A percentile compares a stretch with the other conserved stretches of the same genome.
These are phyloP conservation scores for Thalassiosira livingstoniorum DNA, from an alignment of 352 stramenopile genomes.

Conservation along the genomic window DNA sequence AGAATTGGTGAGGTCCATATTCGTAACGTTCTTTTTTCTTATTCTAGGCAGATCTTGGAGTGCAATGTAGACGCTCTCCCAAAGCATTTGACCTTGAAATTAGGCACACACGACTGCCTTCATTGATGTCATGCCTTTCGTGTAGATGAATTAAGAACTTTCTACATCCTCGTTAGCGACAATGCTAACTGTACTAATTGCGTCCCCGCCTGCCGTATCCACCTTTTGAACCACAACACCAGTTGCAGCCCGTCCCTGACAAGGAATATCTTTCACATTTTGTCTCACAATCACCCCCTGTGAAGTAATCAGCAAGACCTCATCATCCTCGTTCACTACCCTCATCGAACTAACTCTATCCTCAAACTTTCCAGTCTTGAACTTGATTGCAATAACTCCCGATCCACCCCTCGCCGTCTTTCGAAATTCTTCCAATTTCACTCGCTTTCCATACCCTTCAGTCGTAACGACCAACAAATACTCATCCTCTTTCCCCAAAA, in stretches of 20 bases:
- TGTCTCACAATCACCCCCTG: constrained; percentile 89
- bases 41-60: too few species aligned
- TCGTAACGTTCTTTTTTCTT: too few species aligned
- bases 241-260: constrained; percentile 81
- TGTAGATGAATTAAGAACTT: too few species aligned
- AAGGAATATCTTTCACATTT: constrained; percentile 80
- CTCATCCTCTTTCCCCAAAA: constrained; percentile 75
- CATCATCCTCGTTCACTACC: constrained; percentile 83
- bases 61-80: too few species aligned
- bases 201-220: constrained; percentile 74
- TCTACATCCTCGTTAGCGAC: constrained; percentile 65
- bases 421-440: constrained; percentile 82
- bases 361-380: constrained; percentile 63
- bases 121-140: too few species aligned
- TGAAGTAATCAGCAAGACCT: constrained; percentile 87
- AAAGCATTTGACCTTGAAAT: too few species aligned
- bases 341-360: constrained; percentile 80
- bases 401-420: constrained; percentile 70
- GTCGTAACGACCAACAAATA: constrained; percentile 86
- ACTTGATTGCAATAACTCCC: constrained; percentile 87
- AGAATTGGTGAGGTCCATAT: too few species aligned
- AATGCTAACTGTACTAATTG: constrained; percentile 85
- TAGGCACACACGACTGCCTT: too few species aligned
- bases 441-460: constrained; percentile 87
- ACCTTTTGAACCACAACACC: constrained; percentile 88